phyloP scores from a whole-genome alignment of 2,329 filamentous ascomycete genomes.

The Zasmidium citrigriseum region DNA sequence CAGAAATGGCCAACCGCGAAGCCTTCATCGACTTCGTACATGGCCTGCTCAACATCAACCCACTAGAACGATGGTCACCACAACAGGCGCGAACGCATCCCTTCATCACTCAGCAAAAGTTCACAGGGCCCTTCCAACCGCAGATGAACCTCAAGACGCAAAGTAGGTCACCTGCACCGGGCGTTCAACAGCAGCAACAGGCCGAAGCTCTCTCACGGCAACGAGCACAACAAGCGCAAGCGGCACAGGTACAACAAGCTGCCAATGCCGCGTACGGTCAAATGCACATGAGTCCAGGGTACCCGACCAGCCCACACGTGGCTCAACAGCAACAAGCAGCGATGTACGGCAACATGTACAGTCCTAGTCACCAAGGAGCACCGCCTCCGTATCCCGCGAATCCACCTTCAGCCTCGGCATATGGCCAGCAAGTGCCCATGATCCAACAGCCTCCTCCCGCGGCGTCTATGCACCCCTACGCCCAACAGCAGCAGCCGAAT shows the following conservation, averaged over 20 bases:
- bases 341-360: conserved; percentile 76
- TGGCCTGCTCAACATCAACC: conserved; percentile 89
- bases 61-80: conserved; percentile 93
- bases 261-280: conserved; percentile 18
- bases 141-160: conserved; percentile 95
- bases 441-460: conserved; percentile 54
- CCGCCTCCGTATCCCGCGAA: conserved; percentile 81
- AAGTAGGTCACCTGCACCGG: conserved; percentile 85
- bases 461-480: conserved; percentile 34
- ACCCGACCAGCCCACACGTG: conserved; percentile 39
- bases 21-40: conserved; percentile 98
- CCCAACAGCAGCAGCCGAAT: conserved; percentile 64
- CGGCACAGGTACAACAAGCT: conserved; percentile 43
- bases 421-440: conserved; percentile 73
- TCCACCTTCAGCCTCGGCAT: conserved; percentile 54
- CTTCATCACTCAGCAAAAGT: conserved; percentile 98
- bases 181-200: conserved; percentile 93
- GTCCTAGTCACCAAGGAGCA: conserved; percentile 63
- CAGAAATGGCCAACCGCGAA: conserved; percentile 97
- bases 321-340: conserved; percentile 48
- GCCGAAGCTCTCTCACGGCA: conserved; percentile 94
- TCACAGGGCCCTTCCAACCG: conserved; percentile 90
- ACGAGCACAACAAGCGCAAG: conserved; percentile 63
- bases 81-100: conserved; percentile 97
- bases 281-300: conserved; percentile 40